Evolutionary conservation across 345 rosid genomes (phyloP).

Genomic region (Laguncularia racemosa): DNA sequence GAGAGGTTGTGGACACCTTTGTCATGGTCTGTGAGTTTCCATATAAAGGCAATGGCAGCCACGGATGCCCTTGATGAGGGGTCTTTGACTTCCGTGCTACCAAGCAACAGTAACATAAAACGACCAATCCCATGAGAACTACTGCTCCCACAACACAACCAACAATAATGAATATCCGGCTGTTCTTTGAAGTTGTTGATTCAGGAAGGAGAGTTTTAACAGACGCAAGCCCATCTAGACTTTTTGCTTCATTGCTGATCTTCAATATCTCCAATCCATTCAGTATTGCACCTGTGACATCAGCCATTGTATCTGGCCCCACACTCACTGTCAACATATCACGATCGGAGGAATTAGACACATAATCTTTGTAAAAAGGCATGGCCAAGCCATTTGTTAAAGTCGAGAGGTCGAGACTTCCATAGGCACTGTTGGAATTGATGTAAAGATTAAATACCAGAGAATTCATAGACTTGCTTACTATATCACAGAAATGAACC

Average conservation of each 20-base stretch:
- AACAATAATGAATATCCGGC: conserved; percentile 27
- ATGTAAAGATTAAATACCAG: conserved; percentile 80
- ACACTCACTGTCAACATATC: conserved; percentile 68
- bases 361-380: conserved; percentile 75
- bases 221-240: conserved; percentile 62
- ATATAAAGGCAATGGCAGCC: conserved; percentile 84
- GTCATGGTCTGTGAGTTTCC: conserved; percentile 86
- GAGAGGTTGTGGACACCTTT: conserved; percentile 75
- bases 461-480: conserved; percentile 58
- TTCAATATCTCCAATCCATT: conserved; percentile 90
- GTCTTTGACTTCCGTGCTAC: conserved; percentile 41
- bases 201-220: conserved; percentile 51
- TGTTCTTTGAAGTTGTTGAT: conserved; percentile 29
- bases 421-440: conserved; percentile 60
- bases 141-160: conserved; percentile 48
- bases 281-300: conserved; percentile 53
- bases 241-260: conserved; percentile 67
- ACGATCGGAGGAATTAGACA: conserved; percentile 59
- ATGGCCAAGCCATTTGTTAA: conserved; percentile 36
- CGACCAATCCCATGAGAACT: conserved; percentile 32
- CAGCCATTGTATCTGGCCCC: conserved; percentile 71
- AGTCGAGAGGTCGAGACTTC: conserved; percentile 69
- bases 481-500: conserved; percentile 81
- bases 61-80: conserved; percentile 65
- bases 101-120: conserved; percentile 54